A percentile compares a stretch with the other conserved stretches of the same genome.
These are phyloP conservation scores for Zelonia costaricensis DNA, from an alignment of 208 protist genomes.

Conservation along the genomic window DNA sequence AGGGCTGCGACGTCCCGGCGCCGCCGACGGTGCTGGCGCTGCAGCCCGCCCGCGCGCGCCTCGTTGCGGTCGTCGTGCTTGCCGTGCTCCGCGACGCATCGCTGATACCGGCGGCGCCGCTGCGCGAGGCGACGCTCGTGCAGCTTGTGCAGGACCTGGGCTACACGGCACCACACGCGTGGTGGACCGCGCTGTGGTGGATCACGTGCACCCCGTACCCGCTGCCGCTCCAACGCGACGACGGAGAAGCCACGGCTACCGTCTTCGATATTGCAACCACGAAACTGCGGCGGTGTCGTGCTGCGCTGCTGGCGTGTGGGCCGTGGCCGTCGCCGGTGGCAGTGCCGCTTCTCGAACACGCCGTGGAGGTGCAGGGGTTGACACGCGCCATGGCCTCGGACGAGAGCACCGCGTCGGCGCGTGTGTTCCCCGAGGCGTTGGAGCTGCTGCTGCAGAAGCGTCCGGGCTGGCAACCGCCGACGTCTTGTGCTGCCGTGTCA, in stretches of 20 bases:
- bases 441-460: too few relatives aligned
- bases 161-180: constrained; percentile 18
- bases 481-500: too few relatives aligned
- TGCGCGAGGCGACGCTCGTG: constrained; percentile 13
- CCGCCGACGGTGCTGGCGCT: not conserved
- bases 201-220: constrained; percentile 17
- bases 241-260: too few relatives aligned
- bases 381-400: too few relatives aligned
- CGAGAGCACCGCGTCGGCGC: not conserved
- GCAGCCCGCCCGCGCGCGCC: not conserved
- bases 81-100: constrained; percentile 19
- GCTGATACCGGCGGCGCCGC: not conserved
- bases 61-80: constrained; percentile 9
- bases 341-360: constrained; percentile 16
- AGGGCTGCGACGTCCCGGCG: too few relatives aligned
- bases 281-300: constrained; percentile 18
- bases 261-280: constrained; percentile 3
- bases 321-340: constrained; percentile 18
- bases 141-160: constrained; percentile 14
- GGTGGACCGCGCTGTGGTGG: constrained; percentile 9
- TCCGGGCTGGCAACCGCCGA: too few relatives aligned
- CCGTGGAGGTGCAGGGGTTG: not conserved
- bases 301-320: constrained; percentile 15
- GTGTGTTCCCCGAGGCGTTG: constrained; percentile 2
- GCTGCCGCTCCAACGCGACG: not conserved